Conservation (phyloP, 495 filamentous ascomycete genomes). For the Penicillium atrosanguineum region DNA sequence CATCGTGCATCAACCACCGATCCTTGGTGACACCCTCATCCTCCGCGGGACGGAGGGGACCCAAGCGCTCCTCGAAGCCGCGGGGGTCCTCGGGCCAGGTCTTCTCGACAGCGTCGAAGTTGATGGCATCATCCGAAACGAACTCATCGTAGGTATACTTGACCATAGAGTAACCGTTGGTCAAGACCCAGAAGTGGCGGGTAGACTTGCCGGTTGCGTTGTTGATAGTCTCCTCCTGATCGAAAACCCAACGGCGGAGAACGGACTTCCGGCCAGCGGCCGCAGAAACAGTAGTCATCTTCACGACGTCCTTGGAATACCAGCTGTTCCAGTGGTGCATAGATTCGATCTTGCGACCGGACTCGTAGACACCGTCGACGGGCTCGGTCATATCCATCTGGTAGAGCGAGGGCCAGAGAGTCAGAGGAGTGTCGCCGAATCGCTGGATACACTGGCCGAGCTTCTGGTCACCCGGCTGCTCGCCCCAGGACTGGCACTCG, state of each 20-base stretch:
- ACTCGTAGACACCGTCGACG: conserved; percentile 62
- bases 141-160: conserved; percentile 50
- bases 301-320: conserved; percentile 52
- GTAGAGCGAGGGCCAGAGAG: conserved; percentile 56
- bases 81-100: conserved; percentile 56
- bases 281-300: conserved; percentile 55
- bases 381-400: conserved; percentile 64
- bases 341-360: conserved; percentile 53
- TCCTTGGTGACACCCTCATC: conserved; percentile 44
- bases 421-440: conserved; percentile 54
- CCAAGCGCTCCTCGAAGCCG: conserved; percentile 52
- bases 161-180: conserved; percentile 62
- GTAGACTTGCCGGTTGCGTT: conserved; percentile 34
- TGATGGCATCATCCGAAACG: conserved; percentile 43
- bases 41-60: conserved; percentile 47
- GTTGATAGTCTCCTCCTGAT: conserved; percentile 47
- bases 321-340: conserved; percentile 67
- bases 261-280: conserved; percentile 60
- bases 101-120: conserved; percentile 57
- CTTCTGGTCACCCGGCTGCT: conserved; percentile 58
- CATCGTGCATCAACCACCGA: conserved; percentile 44
- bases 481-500: conserved; percentile 50
- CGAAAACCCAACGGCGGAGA: conserved; percentile 61
- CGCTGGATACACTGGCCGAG: conserved; percentile 60
- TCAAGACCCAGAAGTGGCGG: conserved; percentile 54